Conservation (phyloP, 140 eudicot genomes). For the Senecio squalidus region DNA sequence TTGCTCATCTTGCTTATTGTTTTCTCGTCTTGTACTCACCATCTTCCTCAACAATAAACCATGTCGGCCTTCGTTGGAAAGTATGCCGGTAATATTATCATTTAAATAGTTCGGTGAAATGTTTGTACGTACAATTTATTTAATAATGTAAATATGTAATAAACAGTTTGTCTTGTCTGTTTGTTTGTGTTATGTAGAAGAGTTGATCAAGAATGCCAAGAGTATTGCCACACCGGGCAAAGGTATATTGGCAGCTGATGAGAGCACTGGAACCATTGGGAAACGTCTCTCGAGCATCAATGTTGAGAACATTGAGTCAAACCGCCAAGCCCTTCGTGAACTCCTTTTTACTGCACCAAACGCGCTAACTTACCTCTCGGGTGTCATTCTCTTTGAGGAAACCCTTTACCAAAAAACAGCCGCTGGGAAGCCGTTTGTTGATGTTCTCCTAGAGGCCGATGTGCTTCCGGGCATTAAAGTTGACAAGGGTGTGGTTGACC, state of each 20-base stretch:
- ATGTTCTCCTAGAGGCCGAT: conserved; percentile 41
- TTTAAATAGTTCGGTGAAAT: no score
- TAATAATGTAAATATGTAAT: no score
- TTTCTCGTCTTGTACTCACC: conserved; percentile 19
- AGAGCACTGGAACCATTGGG: conserved; percentile 67
- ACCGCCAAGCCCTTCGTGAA: conserved; percentile 57
- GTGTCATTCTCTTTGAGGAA: conserved; percentile 60
- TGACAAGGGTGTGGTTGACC: conserved; percentile 59
- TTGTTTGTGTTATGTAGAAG: conserved; percentile 35
- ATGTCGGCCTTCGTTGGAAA: conserved; percentile 97
- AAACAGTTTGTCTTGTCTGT: not conserved
- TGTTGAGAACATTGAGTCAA: conserved; percentile 50
- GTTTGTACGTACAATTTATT: not conserved
- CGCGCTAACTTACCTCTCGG: conserved; percentile 43
- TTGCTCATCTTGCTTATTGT: conserved; percentile 17
- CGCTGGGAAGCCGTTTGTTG: conserved; percentile 60
- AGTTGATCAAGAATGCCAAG: conserved; percentile 88
- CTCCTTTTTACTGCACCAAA: conserved; percentile 70
- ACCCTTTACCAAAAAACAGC: conserved; percentile 64
- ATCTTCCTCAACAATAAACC: conserved; percentile 14
- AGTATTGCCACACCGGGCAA: conserved; percentile 72
- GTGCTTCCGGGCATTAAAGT: conserved; percentile 73
- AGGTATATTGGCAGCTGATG: conserved; percentile 76
- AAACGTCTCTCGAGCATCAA: conserved; percentile 56
- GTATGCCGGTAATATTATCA: conserved; percentile 67